phyloP scores from a whole-genome alignment of 163 green algal species.

The Chloromonas sp. region DNA sequence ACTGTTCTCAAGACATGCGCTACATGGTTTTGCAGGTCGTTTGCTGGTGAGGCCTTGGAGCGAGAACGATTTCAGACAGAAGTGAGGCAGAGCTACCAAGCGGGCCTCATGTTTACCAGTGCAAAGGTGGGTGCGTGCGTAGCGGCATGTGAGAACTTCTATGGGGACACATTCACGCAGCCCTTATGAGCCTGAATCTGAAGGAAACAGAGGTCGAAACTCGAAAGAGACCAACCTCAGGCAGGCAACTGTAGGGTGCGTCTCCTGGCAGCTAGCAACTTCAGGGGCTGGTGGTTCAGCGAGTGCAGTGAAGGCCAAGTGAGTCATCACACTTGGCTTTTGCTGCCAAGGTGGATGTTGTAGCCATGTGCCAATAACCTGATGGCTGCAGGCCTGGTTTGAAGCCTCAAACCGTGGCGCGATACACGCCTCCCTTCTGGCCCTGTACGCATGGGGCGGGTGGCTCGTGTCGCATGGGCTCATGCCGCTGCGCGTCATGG shows the following conservation, averaged over 20 bases:
- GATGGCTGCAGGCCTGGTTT: conserved; percentile 46
- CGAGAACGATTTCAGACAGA: conserved; percentile 66
- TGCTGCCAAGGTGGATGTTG: too few species aligned
- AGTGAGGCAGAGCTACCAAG: conserved; percentile 44
- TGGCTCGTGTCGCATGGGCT: conserved; percentile 49
- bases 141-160: neutral
- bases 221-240: too few species aligned
- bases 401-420: conserved; percentile 72
- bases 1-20: too few species aligned
- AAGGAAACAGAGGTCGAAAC: too few species aligned
- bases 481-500: conserved; percentile 67
- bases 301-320: too few species aligned
- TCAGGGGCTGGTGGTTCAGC: too few species aligned
- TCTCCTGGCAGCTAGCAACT: too few species aligned
- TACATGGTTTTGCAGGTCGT: conserved; percentile 7
- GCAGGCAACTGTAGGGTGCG: too few species aligned
- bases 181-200: too few species aligned
- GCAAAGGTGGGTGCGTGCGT: conserved; percentile 47
- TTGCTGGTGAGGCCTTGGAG: conserved; percentile 68
- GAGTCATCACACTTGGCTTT: too few species aligned
- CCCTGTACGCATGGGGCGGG: conserved; percentile 67
- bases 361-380: too few species aligned
- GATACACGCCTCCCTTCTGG: conserved; percentile 72
- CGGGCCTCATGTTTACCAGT: conserved; percentile 36
- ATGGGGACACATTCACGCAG: too few species aligned